Base-by-base conservation (phyloP, 805 yeast species). In the Ogataea ramenticola region DNA sequence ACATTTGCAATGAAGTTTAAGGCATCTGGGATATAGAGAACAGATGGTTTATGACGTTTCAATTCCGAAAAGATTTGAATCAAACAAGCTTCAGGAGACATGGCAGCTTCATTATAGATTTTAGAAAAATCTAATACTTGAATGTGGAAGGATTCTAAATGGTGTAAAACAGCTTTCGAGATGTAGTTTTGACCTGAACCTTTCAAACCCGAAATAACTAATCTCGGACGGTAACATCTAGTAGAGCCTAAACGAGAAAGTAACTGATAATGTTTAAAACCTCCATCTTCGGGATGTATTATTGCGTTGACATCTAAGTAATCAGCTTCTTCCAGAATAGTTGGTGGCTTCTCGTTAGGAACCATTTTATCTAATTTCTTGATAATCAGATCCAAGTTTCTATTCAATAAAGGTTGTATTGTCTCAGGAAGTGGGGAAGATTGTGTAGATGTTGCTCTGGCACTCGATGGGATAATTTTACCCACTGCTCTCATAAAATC, bases 101-200 rank as follows among this genome's bases (percentile, higher is more conserved):
- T 69, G 0, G 88, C 78, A 8, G 91, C 71, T 53, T 91, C 97
- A 14, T 88, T 79, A 49, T 80, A 79, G 43, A 93, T 58, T 8
- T 82, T 72, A 1, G 89, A 85, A 45, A 93, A 66, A 58, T 93
- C 99, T 36, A 93, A 68, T 1, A 85, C 77, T 59, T 93, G 97
- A 14, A 88, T 81, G 56, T 88, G 91, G 54, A 82, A 87, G 0
- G 96, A 96, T 64, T 93, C 99, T 42, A 93, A 66, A 51, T 79
- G 73, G 54, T 88, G 84, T 42, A 91, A 67, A 10, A 90, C 69
- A 0, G 98, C 96, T 2, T 89, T 72, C 3, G 89, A 83, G 9
- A 93, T 59, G 58, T 91, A 89, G 50, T 79, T 84, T 55, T 90
- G 96, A 1, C 98, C 99, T 61, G 77, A 77, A 0, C 98, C 97